A percentile compares a stretch with the other conserved stretches of the same genome.
Evolutionary conservation across 2,329 filamentous ascomycete species (phyloP).

Genomic region (Alternaria brassicae): DNA sequence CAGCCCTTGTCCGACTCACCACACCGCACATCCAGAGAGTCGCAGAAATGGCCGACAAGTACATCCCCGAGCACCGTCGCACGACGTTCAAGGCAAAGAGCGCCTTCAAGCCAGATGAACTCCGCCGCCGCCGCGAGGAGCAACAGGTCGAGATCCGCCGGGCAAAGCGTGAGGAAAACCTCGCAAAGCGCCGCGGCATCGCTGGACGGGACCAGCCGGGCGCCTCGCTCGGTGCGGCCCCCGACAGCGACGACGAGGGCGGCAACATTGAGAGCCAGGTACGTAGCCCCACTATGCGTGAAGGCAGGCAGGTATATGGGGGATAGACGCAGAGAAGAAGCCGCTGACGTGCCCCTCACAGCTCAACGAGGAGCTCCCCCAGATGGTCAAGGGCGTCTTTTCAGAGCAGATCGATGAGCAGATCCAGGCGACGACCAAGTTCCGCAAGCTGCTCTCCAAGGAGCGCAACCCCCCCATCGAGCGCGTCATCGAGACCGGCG

Average conservation of each 20-base stretch:
- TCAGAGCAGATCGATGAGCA: conserved; percentile 98
- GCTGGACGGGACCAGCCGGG: conserved; percentile 76
- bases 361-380: conserved; percentile 96
- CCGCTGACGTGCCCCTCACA: conserved; percentile 51
- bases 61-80: conserved; percentile 98
- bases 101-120: conserved; percentile 98
- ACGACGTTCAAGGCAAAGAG: conserved; percentile 99
- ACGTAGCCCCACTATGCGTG: conserved; percentile 51
- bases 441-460: conserved; percentile 96
- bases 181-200: conserved; percentile 97
- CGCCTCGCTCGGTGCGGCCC: conserved; percentile 82
- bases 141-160: conserved; percentile 99
- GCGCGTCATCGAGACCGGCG: conserved; percentile 98
- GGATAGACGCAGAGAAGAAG: not conserved
- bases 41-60: conserved; percentile 89
- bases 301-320: conserved; percentile 6
- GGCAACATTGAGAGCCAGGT: conserved; percentile 96
- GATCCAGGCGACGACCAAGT: conserved; percentile 97
- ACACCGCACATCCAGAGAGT: conserved; percentile 26
- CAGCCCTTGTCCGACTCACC: conserved; percentile 24
- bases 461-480: conserved; percentile 99
- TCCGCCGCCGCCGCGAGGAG: conserved; percentile 96
- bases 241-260: conserved; percentile 97
- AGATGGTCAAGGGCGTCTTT: conserved; percentile 98
- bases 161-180: conserved; percentile 97